phyloP scores from a whole-genome alignment of 345 rosid species.

The Arabis alpina region DNA sequence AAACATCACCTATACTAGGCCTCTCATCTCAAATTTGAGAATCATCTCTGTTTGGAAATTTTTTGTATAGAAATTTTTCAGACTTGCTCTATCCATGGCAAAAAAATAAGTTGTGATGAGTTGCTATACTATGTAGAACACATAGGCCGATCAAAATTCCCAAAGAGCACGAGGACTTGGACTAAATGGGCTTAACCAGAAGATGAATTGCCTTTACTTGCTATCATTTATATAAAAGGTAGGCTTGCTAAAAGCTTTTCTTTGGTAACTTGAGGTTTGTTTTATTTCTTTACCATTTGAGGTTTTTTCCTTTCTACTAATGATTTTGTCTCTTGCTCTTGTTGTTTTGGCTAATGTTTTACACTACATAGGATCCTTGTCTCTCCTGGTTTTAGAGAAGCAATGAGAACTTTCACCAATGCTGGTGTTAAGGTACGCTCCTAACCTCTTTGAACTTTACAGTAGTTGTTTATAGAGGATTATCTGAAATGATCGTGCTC shows the following conservation, averaged over 20 bases:
- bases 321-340: constrained; percentile 1
- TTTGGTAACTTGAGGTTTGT: constrained; percentile 10
- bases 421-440: constrained; percentile 89
- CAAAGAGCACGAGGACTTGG: constrained; percentile 57
- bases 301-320: neutral
- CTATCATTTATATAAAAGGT: constrained; percentile 97
- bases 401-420: constrained; percentile 71
- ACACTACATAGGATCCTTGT: constrained; percentile 88
- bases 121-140: constrained; percentile 87
- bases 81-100: constrained; percentile 85
- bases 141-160: constrained; percentile 68
- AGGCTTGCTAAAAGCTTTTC: constrained; percentile 11
- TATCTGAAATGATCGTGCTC: too few species aligned
- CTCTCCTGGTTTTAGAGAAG: constrained; percentile 85
- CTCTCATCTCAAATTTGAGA: constrained; percentile 3
- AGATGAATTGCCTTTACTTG: constrained; percentile 87
- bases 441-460: too few species aligned
- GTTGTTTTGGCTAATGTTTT: constrained; percentile 3
- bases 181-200: constrained; percentile 87
- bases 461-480: too few species aligned
- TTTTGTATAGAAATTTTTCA: constrained; percentile 67
- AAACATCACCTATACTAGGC: neutral
- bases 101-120: constrained; percentile 86
- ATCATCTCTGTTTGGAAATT: constrained; percentile 10
- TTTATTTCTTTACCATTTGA: constrained; percentile 19